Conservation (phyloP, 257 asterid species). For the Solanum appendiculatum region DNA sequence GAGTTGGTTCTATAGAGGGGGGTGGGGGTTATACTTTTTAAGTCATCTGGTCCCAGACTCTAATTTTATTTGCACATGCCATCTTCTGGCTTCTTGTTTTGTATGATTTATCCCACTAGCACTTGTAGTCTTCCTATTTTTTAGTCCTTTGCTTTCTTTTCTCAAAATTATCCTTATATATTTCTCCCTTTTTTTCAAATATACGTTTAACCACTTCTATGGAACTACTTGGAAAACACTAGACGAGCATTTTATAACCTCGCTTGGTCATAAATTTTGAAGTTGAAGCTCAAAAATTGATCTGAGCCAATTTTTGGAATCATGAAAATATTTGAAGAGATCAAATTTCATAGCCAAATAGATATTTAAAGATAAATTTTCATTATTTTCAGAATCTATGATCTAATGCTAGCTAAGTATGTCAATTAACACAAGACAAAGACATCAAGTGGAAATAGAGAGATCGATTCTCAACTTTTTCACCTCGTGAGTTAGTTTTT, state of each 20-base stretch:
- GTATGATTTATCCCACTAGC: neutral
- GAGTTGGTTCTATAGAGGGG: neutral
- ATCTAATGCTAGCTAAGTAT: neutral
- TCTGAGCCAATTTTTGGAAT: neutral
- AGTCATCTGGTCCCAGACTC: slow-evolving; percentile 40
- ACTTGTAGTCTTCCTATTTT: neutral
- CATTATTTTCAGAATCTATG: no score
- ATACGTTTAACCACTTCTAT: neutral
- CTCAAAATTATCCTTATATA: neutral
- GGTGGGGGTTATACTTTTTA: slow-evolving; percentile 4
- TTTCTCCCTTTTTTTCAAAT: neutral
- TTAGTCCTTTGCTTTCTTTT: neutral
- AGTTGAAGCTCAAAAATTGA: no score
- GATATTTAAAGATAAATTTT: no score
- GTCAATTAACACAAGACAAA: neutral
- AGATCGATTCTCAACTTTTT: neutral
- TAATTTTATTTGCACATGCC: slow-evolving; percentile 43
- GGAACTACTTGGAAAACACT: neutral
- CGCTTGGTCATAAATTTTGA: neutral
- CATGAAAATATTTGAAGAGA: neutral
- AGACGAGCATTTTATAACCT: neutral
- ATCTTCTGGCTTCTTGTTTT: slow-evolving; percentile 15
- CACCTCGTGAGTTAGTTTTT: neutral
- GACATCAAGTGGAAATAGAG: neutral
- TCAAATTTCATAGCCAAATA: neutral